Conservation (phyloP, 768 basidiomycete species). For the Serendipita sp. region DNA sequence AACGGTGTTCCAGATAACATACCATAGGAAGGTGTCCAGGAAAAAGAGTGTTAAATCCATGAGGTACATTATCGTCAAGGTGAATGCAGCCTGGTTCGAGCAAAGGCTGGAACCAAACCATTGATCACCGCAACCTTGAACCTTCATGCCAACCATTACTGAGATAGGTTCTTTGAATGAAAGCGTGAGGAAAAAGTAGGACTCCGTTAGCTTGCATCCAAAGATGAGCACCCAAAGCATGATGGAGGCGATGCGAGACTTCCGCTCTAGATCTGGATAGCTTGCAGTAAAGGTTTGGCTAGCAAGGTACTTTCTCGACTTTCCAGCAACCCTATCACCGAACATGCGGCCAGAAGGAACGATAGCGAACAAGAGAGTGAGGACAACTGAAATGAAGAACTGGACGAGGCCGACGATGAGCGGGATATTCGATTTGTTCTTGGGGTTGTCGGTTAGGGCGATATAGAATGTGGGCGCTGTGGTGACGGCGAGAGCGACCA, state of each 20-base stretch:
- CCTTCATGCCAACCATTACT: constrained; percentile 94
- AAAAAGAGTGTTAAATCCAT: constrained; percentile 98
- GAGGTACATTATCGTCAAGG: constrained; percentile 93
- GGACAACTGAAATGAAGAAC: constrained; percentile 81
- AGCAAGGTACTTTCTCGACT: constrained; percentile 91
- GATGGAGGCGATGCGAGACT: constrained; percentile 63
- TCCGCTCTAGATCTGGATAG: constrained; percentile 54
- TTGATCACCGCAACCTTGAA: constrained; percentile 79
- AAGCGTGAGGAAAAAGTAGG: constrained; percentile 94
- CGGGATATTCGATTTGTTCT: constrained; percentile 48
- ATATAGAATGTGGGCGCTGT: constrained; percentile 91
- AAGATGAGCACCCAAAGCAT: constrained; percentile 85
- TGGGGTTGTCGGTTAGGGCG: constrained; percentile 62
- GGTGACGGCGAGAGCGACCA: constrained; percentile 81
- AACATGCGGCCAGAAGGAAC: constrained; percentile 98
- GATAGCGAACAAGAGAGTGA: constrained; percentile 73
- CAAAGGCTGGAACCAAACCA: constrained; percentile 76
- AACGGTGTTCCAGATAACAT: constrained; percentile 98
- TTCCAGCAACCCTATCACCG: constrained; percentile 91
- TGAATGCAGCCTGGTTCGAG: constrained; percentile 85
- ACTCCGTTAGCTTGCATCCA: constrained; percentile 90
- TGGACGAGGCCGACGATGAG: constrained; percentile 93
- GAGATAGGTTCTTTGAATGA: constrained; percentile 87
- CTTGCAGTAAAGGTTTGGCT: constrained; percentile 97
- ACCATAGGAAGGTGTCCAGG: constrained; percentile 99